Evolutionary conservation across 768 basidiomycete species (phyloP).

Genomic region (Naganishia vaughanmartiniae): DNA sequence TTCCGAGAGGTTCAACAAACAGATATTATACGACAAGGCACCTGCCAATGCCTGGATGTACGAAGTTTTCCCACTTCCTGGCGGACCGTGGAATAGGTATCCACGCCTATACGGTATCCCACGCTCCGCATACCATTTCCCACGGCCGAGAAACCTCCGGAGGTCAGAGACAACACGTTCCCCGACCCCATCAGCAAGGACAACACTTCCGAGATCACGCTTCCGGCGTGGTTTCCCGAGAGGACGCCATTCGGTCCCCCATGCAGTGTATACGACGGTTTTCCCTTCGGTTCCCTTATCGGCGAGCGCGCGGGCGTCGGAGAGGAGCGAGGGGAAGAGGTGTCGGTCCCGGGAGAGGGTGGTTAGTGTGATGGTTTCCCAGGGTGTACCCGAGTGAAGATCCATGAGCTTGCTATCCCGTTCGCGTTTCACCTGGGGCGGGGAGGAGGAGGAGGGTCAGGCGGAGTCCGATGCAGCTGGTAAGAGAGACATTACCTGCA

Average conservation of each 20-base stretch:
- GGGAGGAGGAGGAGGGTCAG: not conserved
- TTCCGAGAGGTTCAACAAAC: constrained; percentile 90
- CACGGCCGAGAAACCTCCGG: constrained; percentile 72
- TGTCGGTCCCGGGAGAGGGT: constrained; percentile 80
- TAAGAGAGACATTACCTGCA: constrained; percentile 64
- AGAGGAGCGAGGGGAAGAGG: constrained; percentile 74
- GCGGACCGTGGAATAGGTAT: constrained; percentile 91
- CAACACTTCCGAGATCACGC: constrained; percentile 81
- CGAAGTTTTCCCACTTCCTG: constrained; percentile 96
- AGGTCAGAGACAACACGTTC: constrained; percentile 79
- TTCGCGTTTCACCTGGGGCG: constrained; percentile 81
- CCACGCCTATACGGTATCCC: constrained; percentile 97
- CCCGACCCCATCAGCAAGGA: constrained; percentile 76
- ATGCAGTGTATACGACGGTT: constrained; percentile 91
- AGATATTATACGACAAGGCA: constrained; percentile 88
- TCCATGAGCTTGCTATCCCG: constrained; percentile 90
- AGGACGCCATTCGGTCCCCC: constrained; percentile 93
- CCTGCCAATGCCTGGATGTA: constrained; percentile 98
- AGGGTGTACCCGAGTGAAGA: constrained; percentile 84
- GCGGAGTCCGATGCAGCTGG: not conserved
- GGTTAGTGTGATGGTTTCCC: constrained; percentile 95
- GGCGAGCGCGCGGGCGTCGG: constrained; percentile 86
- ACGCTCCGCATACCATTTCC: constrained; percentile 94
- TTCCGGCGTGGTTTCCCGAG: constrained; percentile 89
- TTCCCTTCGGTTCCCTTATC: constrained; percentile 84